Conservation (phyloP, 345 rosid species). For the Fremontodendron californicum region DNA sequence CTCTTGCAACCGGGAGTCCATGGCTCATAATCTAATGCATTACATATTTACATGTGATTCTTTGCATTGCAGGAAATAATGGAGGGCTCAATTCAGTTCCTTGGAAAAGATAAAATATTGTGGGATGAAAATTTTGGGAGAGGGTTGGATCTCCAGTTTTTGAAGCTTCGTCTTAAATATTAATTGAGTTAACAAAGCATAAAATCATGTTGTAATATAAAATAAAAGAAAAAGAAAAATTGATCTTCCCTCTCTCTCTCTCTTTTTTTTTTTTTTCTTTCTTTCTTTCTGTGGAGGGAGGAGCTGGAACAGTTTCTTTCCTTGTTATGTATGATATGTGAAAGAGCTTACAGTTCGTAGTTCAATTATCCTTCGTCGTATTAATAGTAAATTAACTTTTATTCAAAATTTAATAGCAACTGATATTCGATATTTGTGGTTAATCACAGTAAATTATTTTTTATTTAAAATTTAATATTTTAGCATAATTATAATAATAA, state of each 20-base stretch:
- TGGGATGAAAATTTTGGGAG: background rate
- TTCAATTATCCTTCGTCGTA: no score
- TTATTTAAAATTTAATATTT: no score
- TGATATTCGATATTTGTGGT: no score
- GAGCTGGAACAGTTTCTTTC: background rate
- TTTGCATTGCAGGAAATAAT: slow-evolving; percentile 15
- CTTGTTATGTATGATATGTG: background rate
- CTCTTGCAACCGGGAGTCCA: no score
- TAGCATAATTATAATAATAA: no score
- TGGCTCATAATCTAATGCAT: background rate
- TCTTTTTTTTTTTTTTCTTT: no score
- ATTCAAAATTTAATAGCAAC: no score
- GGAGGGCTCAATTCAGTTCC: background rate
- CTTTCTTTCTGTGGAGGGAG: background rate
- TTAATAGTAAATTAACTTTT: no score
- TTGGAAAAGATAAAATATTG: background rate
- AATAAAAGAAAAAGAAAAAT: background rate
- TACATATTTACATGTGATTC: background rate
- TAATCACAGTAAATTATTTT: no score
- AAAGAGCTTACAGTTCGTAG: background rate
- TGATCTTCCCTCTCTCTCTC: background rate
- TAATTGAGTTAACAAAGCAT: background rate
- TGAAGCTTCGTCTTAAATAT: background rate
- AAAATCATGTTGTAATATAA: no score
- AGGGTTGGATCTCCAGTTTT: background rate